Evolutionary conservation across 768 basidiomycete genomes (phyloP), one percentile per base, ranked within the genome.

Genomic region (Suillus brevipes): DNA sequence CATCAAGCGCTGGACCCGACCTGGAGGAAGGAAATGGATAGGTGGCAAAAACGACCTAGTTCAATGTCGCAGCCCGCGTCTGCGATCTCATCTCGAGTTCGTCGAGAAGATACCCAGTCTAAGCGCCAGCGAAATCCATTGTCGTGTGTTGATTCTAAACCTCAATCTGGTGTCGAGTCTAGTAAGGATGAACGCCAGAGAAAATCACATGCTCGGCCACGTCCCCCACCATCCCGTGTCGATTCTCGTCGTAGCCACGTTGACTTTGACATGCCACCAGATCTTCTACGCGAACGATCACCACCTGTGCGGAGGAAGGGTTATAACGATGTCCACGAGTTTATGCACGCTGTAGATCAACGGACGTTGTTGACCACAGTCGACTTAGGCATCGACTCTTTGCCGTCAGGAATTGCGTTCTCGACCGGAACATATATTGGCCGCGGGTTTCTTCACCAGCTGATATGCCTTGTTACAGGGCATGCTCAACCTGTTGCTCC

Each of bases 401-500:
- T 91, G 7, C 80, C 78, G 28, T 78, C 83, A 4, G 88, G 87
- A 4, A 75, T 84, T 42, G 79, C 80, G 42, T 89, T 94, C 67
- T 72, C 70, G 1, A 45, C 75, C 2, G 76, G 79, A 10, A 85
- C 88, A 7, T 89, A 87, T 66, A 81, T 89, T 52, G 84, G 82
- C 9, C 86, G 80, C 64, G 89, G 90, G 0, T 79, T 82, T 70
- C 83, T 95, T 20, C 73, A 81, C 63, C 85, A 89, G 28, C 80
- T 93, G 18, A 65, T 87, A 57, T 70, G 79, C n/a, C 60, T 81
- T 60, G 66, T 82, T 23, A 72, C 75, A 25, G 71, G 75, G 37
- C 63, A 66, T 8, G 64, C 68, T 6, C 73, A 78, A 31, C 61
- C 69, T 12, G 65, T 70, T 14, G 61, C 72, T 13, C 82, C 83